Evolutionary conservation across 192 early-diverging fungal species (phyloP).

Genomic region (Pilobolus umbonatus): DNA sequence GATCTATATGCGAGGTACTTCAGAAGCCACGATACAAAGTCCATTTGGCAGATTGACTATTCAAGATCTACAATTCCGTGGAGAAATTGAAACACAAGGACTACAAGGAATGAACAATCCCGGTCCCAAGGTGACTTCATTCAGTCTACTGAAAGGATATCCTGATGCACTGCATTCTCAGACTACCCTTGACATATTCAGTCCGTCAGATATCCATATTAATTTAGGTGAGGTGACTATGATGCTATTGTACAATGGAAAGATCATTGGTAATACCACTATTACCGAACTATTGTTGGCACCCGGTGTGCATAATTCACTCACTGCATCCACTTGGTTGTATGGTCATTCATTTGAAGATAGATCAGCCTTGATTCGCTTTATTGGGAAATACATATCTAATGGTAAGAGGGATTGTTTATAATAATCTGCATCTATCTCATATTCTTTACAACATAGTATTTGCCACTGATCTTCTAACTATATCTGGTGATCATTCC

Average conservation of each 20-base stretch:
- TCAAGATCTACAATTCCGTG: constrained; percentile 26
- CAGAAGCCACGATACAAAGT: constrained; percentile 22
- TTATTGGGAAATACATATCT: constrained; percentile 20
- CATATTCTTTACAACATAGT: background rate
- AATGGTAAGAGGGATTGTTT: constrained; percentile 1
- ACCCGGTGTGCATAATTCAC: constrained; percentile 16
- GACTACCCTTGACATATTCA: constrained; percentile 21
- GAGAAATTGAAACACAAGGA: constrained; percentile 32
- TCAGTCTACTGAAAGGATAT: constrained; percentile 19
- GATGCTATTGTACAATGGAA: constrained; percentile 15
- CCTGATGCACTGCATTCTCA: constrained; percentile 16
- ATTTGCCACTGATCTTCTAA: constrained; percentile 14
- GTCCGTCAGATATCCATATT: constrained; percentile 31
- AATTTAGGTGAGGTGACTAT: constrained; percentile 26
- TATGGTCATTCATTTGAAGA: too few species aligned
- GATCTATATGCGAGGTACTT: constrained; percentile 26
- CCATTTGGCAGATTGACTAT: constrained; percentile 27
- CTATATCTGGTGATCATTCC: constrained; percentile 28
- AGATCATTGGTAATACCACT: constrained; percentile 25
- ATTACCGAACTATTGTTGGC: constrained; percentile 12
- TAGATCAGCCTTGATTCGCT: constrained; percentile 11
- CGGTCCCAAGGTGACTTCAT: constrained; percentile 21
- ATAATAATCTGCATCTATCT: background rate
- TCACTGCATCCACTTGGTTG: constrained; percentile 11
- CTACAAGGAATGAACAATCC: constrained; percentile 33